phyloP scores from a whole-genome alignment of 2,329 filamentous ascomycete genomes.

The Ophiostoma perfectum region DNA sequence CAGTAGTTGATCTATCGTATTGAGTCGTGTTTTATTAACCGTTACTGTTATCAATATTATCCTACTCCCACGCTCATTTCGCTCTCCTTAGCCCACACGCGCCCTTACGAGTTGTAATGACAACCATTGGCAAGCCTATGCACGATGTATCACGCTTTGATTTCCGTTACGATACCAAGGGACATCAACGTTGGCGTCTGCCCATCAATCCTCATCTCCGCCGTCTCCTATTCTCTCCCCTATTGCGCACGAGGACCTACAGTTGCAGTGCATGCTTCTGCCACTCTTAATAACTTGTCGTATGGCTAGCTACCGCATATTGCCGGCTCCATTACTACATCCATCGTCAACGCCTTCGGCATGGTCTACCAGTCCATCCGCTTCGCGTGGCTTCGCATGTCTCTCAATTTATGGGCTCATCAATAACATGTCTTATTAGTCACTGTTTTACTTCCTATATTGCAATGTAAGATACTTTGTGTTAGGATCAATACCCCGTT shows the following conservation, averaged over 20 bases:
- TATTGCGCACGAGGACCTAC: not conserved
- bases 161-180: not conserved
- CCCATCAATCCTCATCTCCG: not conserved
- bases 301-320: not conserved
- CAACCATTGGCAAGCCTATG: not conserved
- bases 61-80: not conserved
- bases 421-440: not conserved
- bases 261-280: constrained; percentile 5
- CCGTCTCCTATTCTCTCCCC: not conserved
- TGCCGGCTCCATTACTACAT: not conserved
- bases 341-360: no score
- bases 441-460: not conserved
- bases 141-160: not conserved
- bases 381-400: not conserved
- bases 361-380: not conserved
- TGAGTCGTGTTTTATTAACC: not conserved
- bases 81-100: not conserved
- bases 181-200: not conserved
- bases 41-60: not conserved
- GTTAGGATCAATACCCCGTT: not conserved
- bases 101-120: not conserved
- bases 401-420: not conserved
- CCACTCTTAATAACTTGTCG: not conserved
- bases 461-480: no score
- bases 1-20: not conserved